Base-by-base conservation (phyloP, 2,329 filamentous ascomycete species). In the Talaromyces sp. region DNA sequence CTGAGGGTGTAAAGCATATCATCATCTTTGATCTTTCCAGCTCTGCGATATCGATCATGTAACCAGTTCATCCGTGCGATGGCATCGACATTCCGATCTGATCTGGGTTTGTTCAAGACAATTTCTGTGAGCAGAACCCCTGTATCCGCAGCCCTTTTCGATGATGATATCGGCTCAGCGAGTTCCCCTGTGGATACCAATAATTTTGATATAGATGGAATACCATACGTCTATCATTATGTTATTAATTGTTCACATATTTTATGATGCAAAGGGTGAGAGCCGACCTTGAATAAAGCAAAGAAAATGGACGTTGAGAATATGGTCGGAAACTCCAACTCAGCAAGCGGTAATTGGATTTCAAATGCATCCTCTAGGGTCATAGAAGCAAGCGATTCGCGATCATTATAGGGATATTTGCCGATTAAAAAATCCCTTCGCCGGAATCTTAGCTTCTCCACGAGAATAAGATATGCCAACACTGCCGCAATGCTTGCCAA, bases 1-100 rank as follows among this genome's bases (percentile, higher is more conserved):
- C 75, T 71, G 0, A 86, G 71, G 0, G 84, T 86, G 65, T 85
- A 85, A 0, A 86, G 72, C 69, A 85, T 74, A 53, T 86, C 84
- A 3, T 77, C 74, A 51, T 85, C 78, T 2, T 70, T 72, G 56
- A 86, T 86, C 62, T 80, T 80, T 13, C 80, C 79, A 0, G 77
- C 67, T 39, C 77, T 75, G 47, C 77, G 77, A 64, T 84, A 84
- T 3, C 72, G 66, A 17, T 67, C 63, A 63, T 86, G 83, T 3
- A 86, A 70, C 62, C 78, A 85, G 63, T 86, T 86, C 77, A 85
- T 80, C 13, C 82, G 76, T 2, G 82, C 78, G 42, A 85, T 74
- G 4, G 35, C 35, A 17, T n/a, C 14, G 1, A n/a, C 4, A 16
- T n/a, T 17, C 9, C 35, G 8, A 4, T 4, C 14, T 17, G 35